Evolutionary conservation across 768 basidiomycete species (phyloP), one percentile per base, ranked within the genome.

Genomic region (Boletus huronensis): DNA sequence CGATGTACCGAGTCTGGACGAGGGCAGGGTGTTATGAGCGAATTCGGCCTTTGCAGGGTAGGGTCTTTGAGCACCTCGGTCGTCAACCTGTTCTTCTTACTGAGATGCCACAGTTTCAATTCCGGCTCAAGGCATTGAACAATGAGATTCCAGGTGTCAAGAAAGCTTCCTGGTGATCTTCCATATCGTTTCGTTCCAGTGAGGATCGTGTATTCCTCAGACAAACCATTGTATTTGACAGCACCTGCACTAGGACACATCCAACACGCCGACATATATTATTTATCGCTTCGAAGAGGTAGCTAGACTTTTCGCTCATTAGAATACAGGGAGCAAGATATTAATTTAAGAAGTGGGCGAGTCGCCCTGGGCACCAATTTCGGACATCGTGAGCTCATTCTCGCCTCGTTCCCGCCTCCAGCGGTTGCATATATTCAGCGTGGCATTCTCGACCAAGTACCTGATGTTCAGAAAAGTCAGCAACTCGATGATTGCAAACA

Each of bases 331-430:
- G 28, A 34, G 50, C 28, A 32, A 4, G 21, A 42, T 7, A 41
- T 57, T 53, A 53, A 42, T 31, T 53, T 48, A 70, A 16, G 63
- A 58, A 28, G 46, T 48, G 26, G 69, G 70, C 11, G 69, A 70
- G 23, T 72, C 69, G 29, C 70, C 66, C 45, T 71, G 67, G 25
- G 64, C 64, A 53, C 67, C 78, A 41, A 84, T 80, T 44, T 87
- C 85, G 2, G 76, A 68, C 52, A 82, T 58, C n/a, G 74, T 75
- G 21, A 93, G 66, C 61, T 92, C 90, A 2, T 77, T 70, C 62
- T 93, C 89, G 13, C 90, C 92, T 55, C 92, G 79, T 61, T 91
- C 88, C 55, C 82, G 77, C 57, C 94, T 79, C 95, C 95, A 97
- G n/a, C 84, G 82, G 70, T 98, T 97, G 40, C 83, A 78, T 50